Evolutionary conservation across 345 rosid species (phyloP).

Genomic region (Nephelium lappaceum): DNA sequence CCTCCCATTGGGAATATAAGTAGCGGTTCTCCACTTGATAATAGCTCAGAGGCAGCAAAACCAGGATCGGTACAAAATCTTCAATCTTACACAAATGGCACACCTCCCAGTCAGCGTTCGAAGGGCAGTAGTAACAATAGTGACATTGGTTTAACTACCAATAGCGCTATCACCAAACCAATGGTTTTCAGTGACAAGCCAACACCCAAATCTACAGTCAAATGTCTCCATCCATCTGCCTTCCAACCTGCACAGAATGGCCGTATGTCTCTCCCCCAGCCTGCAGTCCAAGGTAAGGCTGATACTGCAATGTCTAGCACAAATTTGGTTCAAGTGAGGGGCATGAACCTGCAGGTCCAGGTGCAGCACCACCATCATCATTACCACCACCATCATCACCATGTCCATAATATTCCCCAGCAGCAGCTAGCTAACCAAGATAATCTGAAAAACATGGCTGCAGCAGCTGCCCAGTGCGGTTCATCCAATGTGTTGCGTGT

Average conservation of each 20-base stretch:
- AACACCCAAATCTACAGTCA: conserved; percentile 28
- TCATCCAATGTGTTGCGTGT: conserved; percentile 34
- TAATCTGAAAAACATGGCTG: conserved; percentile 27
- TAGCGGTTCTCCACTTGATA: conserved; percentile 47
- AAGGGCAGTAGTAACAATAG: conserved; percentile 51
- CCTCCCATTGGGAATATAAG: conserved; percentile 42
- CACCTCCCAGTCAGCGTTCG: conserved; percentile 39
- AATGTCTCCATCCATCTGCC: conserved; percentile 32
- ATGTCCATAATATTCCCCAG: conserved; percentile 31
- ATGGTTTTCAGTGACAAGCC: conserved; percentile 26
- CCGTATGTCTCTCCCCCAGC: conserved; percentile 21
- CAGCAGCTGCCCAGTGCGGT: conserved; percentile 34
- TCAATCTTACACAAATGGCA: conserved; percentile 38
- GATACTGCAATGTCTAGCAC: conserved; percentile 24
- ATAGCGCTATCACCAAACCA: conserved; percentile 34
- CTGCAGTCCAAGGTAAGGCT: conserved; percentile 23
- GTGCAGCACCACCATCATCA: conserved; percentile 45
- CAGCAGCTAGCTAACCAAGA: conserved; percentile 25
- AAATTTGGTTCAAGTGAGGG: conserved; percentile 24
- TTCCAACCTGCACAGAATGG: conserved; percentile 35
- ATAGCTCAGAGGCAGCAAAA: conserved; percentile 46
- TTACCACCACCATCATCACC: conserved; percentile 38
- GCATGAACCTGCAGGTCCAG: conserved; percentile 35
- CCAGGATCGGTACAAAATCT: conserved; percentile 36
- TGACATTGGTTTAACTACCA: conserved; percentile 45